phyloP scores from a whole-genome alignment of 345 rosid genomes.

The Bruguiera sexangula region DNA sequence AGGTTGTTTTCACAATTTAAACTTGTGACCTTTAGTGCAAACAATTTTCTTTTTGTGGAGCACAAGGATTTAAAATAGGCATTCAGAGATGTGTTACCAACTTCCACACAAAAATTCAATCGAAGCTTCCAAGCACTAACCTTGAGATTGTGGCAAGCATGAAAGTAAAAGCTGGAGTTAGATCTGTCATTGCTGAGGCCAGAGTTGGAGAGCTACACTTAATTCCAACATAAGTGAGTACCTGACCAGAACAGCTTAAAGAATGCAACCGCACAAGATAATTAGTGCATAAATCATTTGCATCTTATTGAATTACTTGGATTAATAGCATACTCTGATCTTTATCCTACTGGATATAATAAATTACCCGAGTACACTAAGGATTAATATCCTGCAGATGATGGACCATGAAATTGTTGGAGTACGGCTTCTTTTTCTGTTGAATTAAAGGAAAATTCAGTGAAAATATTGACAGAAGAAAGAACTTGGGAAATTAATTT shows the following conservation, averaged over 20 bases:
- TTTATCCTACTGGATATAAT: background rate
- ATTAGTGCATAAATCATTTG: too few species aligned
- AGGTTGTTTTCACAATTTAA: too few species aligned
- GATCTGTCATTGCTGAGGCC: constrained; percentile 45
- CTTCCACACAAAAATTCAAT: too few species aligned
- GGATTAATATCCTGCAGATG: constrained; percentile 27
- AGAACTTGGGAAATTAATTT: background rate
- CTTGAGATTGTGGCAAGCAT: constrained; percentile 37
- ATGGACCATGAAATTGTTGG: constrained; percentile 22
- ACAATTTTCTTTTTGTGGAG: too few species aligned
- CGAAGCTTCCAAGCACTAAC: constrained; percentile 4
- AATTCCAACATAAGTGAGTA: constrained; percentile 32
- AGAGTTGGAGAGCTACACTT: constrained; percentile 42
- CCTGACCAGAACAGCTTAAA: constrained; percentile 35
- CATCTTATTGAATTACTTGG: background rate
- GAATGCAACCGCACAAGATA: background rate
- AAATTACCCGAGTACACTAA: constrained; percentile 22
- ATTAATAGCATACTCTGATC: background rate
- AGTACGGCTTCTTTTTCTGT: constrained; percentile 22
- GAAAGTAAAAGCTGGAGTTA: constrained; percentile 50
- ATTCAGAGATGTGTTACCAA: too few species aligned
- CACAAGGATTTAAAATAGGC: too few species aligned
- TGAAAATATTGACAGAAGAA: background rate
- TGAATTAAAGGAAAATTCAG: background rate
- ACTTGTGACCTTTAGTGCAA: too few species aligned